Base-by-base conservation (phyloP, 805 yeast genomes). In the Candida montana region DNA sequence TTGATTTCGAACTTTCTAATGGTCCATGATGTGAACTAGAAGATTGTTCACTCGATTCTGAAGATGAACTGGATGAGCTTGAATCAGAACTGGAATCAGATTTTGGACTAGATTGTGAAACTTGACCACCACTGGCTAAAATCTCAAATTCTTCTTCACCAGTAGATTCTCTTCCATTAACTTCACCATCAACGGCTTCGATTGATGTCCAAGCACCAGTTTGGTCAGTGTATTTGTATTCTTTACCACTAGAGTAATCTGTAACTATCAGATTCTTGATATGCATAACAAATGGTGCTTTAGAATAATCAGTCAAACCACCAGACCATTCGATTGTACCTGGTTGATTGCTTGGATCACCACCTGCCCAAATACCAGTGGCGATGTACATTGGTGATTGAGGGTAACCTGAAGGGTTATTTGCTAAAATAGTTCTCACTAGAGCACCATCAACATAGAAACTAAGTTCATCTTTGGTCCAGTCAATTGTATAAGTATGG, bases 311-410 rank as follows among this genome's bases (percentile, higher is more conserved):
- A 12, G 88, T 78, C 16, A 51, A 44, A 42, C 95, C 95, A 44
- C 91, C 91, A 4, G 91, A 88, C 93, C 93, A 83, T 54, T 77
- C 77, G 43, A 83, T 81, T 2, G 90, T 82, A 37, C 91, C 91
- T 30, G 67, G 66, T 7, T 70, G 66, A 53, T 82, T 82, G 20
- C 66, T 51, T 23, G 83, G 66, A 60, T 83, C 89, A 58, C 93
- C 93, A 53, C 90, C 91, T 4, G 89, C 89, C 91, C 93, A 83
- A 26, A 79, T 64, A 49, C 93, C 91, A 47, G 77, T 67, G 57
- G 67, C 71, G 11, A 83, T 58, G 49, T 67, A 72, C 90, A 89
- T 86, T 37, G 97, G 97, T n/a, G 88, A 68, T 65, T 89, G 95
- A 33, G 97, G 97, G 62, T 75, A 90, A 5, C 95, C 95, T 55